These are phyloP conservation scores for Penicillium occitanis DNA, from an alignment of 2,329 filamentous ascomycete genomes.

Conservation along the genomic window DNA sequence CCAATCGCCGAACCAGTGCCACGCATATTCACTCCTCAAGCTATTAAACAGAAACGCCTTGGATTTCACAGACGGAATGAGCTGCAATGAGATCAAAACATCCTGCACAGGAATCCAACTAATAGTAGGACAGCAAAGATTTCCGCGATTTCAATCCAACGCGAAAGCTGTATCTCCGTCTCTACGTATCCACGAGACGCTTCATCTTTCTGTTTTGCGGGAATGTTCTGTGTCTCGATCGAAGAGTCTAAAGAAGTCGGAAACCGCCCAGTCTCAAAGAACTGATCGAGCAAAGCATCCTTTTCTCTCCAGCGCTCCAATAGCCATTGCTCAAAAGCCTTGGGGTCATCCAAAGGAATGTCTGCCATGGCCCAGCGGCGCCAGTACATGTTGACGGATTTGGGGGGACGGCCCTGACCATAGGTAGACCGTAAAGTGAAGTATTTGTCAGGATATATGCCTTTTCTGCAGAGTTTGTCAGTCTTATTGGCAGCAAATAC, in stretches of 20 bases:
- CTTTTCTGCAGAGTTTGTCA: conserved; percentile 56
- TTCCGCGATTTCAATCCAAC: conserved; percentile 46
- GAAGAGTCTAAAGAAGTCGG: conserved; percentile 63
- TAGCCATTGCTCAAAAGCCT: conserved; percentile 81
- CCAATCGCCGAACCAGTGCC: not conserved
- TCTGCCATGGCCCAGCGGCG: conserved; percentile 76
- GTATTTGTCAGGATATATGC: conserved; percentile 83
- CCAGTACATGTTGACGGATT: conserved; percentile 97
- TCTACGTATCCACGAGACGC: conserved; percentile 44
- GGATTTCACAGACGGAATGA: not conserved
- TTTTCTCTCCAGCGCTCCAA: conserved; percentile 88
- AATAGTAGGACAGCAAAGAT: conserved; percentile 44
- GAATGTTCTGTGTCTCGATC: conserved; percentile 47
- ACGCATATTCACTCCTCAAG: not conserved
- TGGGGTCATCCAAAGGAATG: conserved; percentile 74
- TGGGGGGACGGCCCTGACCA: conserved; percentile 82
- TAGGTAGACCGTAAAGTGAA: conserved; percentile 87
- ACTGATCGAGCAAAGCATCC: conserved; percentile 82
- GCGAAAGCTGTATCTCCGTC: conserved; percentile 42
- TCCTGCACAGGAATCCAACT: conserved; percentile 11
- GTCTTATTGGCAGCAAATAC: not conserved
- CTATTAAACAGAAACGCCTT: not conserved
- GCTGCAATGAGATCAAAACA: conserved; percentile 1
- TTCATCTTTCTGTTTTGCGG: conserved; percentile 31
- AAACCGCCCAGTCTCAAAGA: conserved; percentile 73